Evolutionary conservation across 225 moss, liverwort and hornwort genomes (phyloP).

Genomic region (Thuidium tamariscinum): DNA sequence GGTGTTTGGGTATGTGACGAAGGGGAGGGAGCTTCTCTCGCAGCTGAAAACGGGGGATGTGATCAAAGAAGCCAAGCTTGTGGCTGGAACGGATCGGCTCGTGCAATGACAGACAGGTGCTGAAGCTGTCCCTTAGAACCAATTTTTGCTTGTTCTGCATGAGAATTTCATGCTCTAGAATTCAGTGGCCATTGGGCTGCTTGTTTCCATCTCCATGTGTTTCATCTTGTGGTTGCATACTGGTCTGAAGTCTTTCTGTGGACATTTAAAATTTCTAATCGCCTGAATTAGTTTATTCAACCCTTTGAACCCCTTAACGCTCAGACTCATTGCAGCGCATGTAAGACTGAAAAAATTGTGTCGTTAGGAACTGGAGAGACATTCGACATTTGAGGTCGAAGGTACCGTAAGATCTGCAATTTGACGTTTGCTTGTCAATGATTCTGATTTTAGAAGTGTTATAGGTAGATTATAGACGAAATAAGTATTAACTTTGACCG

Average conservation of each 20-base stretch:
- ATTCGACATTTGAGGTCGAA: background rate
- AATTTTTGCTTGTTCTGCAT: conserved; percentile 3
- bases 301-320: background rate
- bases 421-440: background rate
- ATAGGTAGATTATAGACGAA: too few relatives aligned
- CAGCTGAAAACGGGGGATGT: conserved; percentile 85
- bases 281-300: background rate
- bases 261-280: background rate
- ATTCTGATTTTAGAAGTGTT: background rate
- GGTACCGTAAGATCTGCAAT: background rate
- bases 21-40: conserved; percentile 86
- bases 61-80: conserved; percentile 65
- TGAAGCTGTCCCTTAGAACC: background rate
- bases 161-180: conserved; percentile 6
- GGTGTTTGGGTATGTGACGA: conserved; percentile 95
- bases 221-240: background rate
- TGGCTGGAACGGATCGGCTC: conserved; percentile 67
- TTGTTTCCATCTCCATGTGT: background rate
- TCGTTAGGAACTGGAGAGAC: background rate
- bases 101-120: conserved; percentile 22
- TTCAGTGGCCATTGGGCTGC: background rate
- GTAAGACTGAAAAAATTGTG: background rate
- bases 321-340: background rate
- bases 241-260: background rate
- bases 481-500: background rate